Evolutionary conservation across 2,329 filamentous ascomycete genomes (phyloP).

Genomic region (Atkinsonella texensis): DNA sequence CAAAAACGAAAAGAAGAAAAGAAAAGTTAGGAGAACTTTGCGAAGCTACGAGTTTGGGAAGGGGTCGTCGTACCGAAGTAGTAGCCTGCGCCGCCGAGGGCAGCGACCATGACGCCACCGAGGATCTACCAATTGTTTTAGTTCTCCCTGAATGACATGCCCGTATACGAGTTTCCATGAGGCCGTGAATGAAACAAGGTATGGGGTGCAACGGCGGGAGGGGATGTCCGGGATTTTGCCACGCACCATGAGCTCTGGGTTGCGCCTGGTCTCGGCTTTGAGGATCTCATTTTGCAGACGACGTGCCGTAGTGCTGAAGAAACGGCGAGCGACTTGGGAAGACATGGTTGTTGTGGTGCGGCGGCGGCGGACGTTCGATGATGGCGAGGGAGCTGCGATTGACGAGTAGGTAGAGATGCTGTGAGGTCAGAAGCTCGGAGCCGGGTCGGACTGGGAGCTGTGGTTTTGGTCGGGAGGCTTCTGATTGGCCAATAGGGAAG

Average conservation of each 20-base stretch:
- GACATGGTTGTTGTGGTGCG: conserved; percentile 30
- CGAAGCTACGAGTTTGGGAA: background rate
- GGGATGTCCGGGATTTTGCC: conserved; percentile 14
- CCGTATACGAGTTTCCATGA: too few species aligned
- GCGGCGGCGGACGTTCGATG: background rate
- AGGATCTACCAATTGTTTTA: conserved; percentile 52
- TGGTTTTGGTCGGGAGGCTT: background rate
- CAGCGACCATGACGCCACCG: conserved; percentile 78
- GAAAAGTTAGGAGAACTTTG: background rate
- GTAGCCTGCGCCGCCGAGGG: conserved; percentile 80
- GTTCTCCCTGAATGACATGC: too few species aligned
- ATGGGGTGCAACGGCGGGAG: background rate
- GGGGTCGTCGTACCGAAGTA: conserved; percentile 56
- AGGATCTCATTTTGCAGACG: conserved; percentile 38
- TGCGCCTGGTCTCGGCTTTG: conserved; percentile 46
- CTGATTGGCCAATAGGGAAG: conserved; percentile 1
- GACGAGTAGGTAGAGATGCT: background rate
- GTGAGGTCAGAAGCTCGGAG: background rate
- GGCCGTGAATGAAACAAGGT: too few species aligned
- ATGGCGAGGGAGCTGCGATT: background rate
- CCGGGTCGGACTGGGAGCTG: background rate
- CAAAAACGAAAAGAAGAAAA: background rate
- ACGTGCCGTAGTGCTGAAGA: conserved; percentile 42
- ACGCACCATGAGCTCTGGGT: conserved; percentile 34
- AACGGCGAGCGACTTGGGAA: conserved; percentile 42